Evolutionary conservation across 2,329 filamentous ascomycete species (phyloP).

Genomic region (Penicillium italicum): DNA sequence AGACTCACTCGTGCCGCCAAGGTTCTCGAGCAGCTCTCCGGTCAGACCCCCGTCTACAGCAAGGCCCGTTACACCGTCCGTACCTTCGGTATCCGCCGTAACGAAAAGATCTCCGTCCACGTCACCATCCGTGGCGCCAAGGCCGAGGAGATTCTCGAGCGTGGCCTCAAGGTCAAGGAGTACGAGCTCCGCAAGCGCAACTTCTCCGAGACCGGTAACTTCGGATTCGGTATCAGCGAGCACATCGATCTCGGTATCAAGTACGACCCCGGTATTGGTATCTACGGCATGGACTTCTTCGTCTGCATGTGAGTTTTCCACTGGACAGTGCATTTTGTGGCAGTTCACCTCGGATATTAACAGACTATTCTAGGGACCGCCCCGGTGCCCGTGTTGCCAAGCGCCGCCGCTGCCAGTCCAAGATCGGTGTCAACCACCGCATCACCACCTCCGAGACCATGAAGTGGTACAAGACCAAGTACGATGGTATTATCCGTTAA

Average conservation of each 20-base stretch:
- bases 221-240: slow-evolving; percentile 99
- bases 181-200: slow-evolving; percentile 99
- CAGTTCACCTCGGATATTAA: not conserved
- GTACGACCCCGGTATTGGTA: slow-evolving; percentile 97
- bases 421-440: slow-evolving; percentile 81
- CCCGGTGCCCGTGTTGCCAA: slow-evolving; percentile 97
- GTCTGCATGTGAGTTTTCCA: slow-evolving; percentile 79
- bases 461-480: slow-evolving; percentile 96
- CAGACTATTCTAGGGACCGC: slow-evolving; percentile 62
- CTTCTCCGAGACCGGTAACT: slow-evolving; percentile 99
- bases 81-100: slow-evolving; percentile 99
- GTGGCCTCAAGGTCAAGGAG: slow-evolving; percentile 99
- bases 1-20: slow-evolving; percentile 99
- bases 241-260: slow-evolving; percentile 99
- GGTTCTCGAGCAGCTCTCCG: slow-evolving; percentile 98
- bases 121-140: slow-evolving; percentile 98
- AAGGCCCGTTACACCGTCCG: slow-evolving; percentile 99
- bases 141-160: slow-evolving; percentile 99
- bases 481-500: slow-evolving; percentile 99
- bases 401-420: slow-evolving; percentile 84
- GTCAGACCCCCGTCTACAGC: slow-evolving; percentile 99
- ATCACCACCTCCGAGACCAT: slow-evolving; percentile 94
- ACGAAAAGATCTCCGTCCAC: slow-evolving; percentile 99
- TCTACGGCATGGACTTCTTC: slow-evolving; percentile 99
- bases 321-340: no score